A percentile compares a stretch with the other conserved stretches of the same genome.
Conservation (phyloP, 73 alveolate genomes). For the Tetrahymena malaccensis region DNA sequence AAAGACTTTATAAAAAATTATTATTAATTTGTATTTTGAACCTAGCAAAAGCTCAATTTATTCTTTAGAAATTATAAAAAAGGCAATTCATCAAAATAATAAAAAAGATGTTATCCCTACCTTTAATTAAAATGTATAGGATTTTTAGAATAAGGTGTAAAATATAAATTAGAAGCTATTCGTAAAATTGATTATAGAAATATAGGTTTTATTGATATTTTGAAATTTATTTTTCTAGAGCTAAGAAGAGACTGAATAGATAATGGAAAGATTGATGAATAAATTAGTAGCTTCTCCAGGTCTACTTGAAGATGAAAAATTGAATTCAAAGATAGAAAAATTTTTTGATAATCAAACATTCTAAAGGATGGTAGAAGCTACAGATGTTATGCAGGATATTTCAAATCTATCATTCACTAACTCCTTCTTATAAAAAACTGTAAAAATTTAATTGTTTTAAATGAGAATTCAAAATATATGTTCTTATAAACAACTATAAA, state of each 20-base stretch:
- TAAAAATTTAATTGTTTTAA: neutral
- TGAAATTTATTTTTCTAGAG: neutral
- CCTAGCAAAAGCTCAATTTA: neutral
- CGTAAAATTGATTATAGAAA: neutral
- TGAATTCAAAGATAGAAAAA: conserved; percentile 64
- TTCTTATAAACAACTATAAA: neutral
- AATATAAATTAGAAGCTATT: neutral
- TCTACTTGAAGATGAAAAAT: conserved; percentile 57
- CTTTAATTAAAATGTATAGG: neutral
- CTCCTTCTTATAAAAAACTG: neutral
- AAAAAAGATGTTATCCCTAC: neutral
- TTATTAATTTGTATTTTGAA: too few relatives aligned
- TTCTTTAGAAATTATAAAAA: neutral
- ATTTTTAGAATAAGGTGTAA: neutral
- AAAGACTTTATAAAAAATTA: neutral
- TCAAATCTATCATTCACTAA: neutral
- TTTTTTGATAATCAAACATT: conserved; percentile 70
- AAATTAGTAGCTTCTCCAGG: conserved; percentile 67
- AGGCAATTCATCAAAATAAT: neutral
- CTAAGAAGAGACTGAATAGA: conserved; percentile 67
- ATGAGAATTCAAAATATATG: too few relatives aligned
- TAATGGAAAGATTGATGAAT: conserved; percentile 84
- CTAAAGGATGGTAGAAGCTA: conserved; percentile 80
- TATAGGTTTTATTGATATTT: neutral
- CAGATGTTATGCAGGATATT: conserved; percentile 50